Evolutionary conservation across 2,329 filamentous ascomycete species (phyloP).

Genomic region (Penicillium sp.): DNA sequence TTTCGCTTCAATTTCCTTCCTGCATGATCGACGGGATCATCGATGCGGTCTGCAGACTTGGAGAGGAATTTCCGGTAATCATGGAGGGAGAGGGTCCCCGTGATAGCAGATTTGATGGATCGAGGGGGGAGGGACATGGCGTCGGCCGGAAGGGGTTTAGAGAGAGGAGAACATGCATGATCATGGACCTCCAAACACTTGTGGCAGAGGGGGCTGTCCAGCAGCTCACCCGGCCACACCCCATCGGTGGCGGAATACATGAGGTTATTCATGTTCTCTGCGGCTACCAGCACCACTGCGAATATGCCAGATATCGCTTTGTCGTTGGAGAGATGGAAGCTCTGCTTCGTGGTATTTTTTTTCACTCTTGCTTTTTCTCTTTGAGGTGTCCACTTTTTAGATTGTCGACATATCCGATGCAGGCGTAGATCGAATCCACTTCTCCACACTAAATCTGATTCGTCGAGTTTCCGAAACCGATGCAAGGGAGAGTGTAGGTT

Average conservation of each 20-base stretch:
- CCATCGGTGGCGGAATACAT: slow-evolving; percentile 8
- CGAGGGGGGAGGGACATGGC: slow-evolving; percentile 21
- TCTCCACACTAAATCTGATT: slow-evolving; percentile 10
- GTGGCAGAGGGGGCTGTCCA: slow-evolving; percentile 20
- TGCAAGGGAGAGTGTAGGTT: slow-evolving; percentile 4
- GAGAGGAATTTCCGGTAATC: slow-evolving; percentile 40
- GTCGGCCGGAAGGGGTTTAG: slow-evolving; percentile 19
- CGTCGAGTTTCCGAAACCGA: slow-evolving; percentile 1
- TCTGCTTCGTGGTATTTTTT: not conserved
- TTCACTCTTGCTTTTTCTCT: not conserved
- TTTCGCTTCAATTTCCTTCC: slow-evolving; percentile 36
- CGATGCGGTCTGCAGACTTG: slow-evolving; percentile 24
- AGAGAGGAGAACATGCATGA: slow-evolving; percentile 18
- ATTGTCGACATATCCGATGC: slow-evolving; percentile 25
- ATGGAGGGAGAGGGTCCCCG: slow-evolving; percentile 35
- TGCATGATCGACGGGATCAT: slow-evolving; percentile 29
- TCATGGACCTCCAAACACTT: slow-evolving; percentile 17
- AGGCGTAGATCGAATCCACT: slow-evolving; percentile 11
- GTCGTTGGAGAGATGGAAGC: not conserved
- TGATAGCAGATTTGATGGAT: slow-evolving; percentile 20
- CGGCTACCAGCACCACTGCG: not conserved
- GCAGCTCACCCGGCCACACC: slow-evolving; percentile 18
- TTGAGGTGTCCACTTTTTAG: slow-evolving; percentile 13
- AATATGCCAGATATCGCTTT: not conserved
- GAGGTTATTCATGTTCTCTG: slow-evolving; percentile 2